A percentile compares a stretch with the other conserved stretches of the same genome.
Evolutionary conservation across 2,329 filamentous ascomycete species (phyloP).

Genomic region (Tolypocladium ophioglossoides): DNA sequence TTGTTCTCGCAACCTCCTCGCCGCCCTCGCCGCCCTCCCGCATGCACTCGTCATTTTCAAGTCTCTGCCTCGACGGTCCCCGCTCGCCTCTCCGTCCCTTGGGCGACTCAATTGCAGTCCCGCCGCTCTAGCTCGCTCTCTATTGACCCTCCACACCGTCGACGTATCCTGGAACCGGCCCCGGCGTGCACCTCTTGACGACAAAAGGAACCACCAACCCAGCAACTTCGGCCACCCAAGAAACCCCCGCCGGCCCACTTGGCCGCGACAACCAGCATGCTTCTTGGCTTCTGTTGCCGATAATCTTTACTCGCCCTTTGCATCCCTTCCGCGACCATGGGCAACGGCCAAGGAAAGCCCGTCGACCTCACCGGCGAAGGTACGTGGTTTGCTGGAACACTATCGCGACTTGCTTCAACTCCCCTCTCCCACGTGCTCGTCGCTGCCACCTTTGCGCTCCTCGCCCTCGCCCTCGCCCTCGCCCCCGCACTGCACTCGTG

Average conservation of each 20-base stretch:
- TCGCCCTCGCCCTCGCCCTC: too few relatives aligned
- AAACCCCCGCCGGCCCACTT: background rate
- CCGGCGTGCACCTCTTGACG: background rate
- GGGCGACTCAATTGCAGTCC: background rate
- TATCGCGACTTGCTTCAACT: background rate
- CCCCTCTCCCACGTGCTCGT: background rate
- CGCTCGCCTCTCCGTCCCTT: background rate
- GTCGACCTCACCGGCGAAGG: slow-evolving; percentile 89
- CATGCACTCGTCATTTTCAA: background rate
- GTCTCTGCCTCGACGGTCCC: background rate
- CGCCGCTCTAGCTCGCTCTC: background rate
- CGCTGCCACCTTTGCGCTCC: too few relatives aligned
- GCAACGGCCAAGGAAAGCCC: slow-evolving; percentile 90
- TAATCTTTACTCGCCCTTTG: slow-evolving; percentile 14
- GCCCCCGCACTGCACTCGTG: background rate
- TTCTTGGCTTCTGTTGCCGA: slow-evolving; percentile 9
- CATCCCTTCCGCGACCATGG: slow-evolving; percentile 57
- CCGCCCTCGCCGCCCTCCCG: background rate
- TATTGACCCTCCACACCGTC: background rate
- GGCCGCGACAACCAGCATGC: slow-evolving; percentile 12
- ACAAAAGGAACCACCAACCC: background rate
- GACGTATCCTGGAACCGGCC: background rate
- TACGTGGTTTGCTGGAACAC: slow-evolving; percentile 25
- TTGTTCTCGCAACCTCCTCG: background rate
- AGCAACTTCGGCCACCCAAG: background rate